Conservation (phyloP, 1,284 basidiomycete genomes). For the Moesziomyces globuligerus region DNA sequence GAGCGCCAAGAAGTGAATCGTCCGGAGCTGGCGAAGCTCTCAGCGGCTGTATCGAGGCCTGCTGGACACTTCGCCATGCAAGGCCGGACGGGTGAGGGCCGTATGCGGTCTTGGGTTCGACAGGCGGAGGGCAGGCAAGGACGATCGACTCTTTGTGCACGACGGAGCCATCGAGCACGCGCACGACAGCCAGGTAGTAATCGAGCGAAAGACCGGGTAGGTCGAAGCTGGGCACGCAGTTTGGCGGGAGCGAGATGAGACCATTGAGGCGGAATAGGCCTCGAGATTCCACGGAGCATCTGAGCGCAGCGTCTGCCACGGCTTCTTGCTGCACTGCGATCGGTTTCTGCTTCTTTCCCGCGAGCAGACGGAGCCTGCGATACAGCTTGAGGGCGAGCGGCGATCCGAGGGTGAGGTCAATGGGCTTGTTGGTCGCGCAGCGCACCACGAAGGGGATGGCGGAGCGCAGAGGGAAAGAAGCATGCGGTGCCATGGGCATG, state of each 20-base stretch:
- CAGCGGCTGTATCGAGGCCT: slow-evolving; percentile 2
- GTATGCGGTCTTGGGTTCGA: slow-evolving; percentile 22
- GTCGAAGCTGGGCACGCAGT: slow-evolving; percentile 53
- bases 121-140: slow-evolving; percentile 31
- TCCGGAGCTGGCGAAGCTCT: slow-evolving; percentile 2
- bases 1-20: slow-evolving; percentile 9
- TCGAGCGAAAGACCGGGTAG: slow-evolving; percentile 41
- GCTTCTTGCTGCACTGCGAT: slow-evolving; percentile 35
- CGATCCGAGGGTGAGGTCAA: slow-evolving; percentile 17
- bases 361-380: slow-evolving; percentile 18
- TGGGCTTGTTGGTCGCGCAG: slow-evolving; percentile 29
- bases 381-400: slow-evolving; percentile 28
- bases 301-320: slow-evolving; percentile 23
- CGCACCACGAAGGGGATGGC: slow-evolving; percentile 50
- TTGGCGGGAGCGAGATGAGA: slow-evolving; percentile 37
- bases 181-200: slow-evolving; percentile 55
- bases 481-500: slow-evolving; percentile 31
- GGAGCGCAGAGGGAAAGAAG: slow-evolving; percentile 45
- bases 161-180: slow-evolving; percentile 14
- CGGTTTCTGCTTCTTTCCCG: slow-evolving; percentile 20
- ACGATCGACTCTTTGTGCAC: slow-evolving; percentile 22
- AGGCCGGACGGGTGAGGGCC: slow-evolving; percentile 23
- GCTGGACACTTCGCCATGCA: slow-evolving; percentile 11
- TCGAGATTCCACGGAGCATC: slow-evolving; percentile 11
- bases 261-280: slow-evolving; percentile 34